A percentile compares a stretch with the other conserved stretches of the same genome.
These are phyloP conservation scores for Aspergillus persii DNA, from an alignment of 2,329 filamentous ascomycete species.

Conservation along the genomic window DNA sequence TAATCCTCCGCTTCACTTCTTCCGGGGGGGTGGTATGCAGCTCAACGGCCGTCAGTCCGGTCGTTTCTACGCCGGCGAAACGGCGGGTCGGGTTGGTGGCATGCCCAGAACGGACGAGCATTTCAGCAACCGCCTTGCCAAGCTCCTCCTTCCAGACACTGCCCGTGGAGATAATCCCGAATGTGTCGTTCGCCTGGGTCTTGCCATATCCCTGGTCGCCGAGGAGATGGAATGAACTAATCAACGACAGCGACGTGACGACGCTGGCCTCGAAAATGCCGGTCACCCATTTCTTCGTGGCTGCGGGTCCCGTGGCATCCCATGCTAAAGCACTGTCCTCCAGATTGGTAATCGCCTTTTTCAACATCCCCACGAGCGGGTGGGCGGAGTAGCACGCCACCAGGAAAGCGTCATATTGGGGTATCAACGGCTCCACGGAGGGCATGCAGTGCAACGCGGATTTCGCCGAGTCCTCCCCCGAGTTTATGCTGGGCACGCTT, in stretches of 20 bases:
- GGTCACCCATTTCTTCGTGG: slow-evolving; percentile 56
- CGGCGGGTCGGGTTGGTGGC: slow-evolving; percentile 39
- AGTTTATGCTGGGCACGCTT: slow-evolving; percentile 74
- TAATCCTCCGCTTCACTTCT: slow-evolving; percentile 65
- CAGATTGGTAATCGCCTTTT: slow-evolving; percentile 37
- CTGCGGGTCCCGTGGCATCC: slow-evolving; percentile 24
- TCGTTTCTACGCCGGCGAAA: slow-evolving; percentile 80
- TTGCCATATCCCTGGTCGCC: slow-evolving; percentile 24
- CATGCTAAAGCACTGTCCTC: slow-evolving; percentile 18
- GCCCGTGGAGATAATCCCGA: slow-evolving; percentile 88
- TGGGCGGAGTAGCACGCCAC: slow-evolving; percentile 89
- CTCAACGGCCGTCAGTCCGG: slow-evolving; percentile 75
- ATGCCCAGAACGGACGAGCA: slow-evolving; percentile 55
- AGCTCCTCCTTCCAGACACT: slow-evolving; percentile 78
- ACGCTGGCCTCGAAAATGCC: slow-evolving; percentile 90
- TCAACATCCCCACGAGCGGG: slow-evolving; percentile 66
- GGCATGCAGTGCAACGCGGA: slow-evolving; percentile 64
- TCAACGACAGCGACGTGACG: slow-evolving; percentile 58
- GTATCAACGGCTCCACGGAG: slow-evolving; percentile 46
- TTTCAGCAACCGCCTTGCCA: slow-evolving; percentile 59
- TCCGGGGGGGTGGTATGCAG: slow-evolving; percentile 68
- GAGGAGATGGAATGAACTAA: slow-evolving; percentile 41
- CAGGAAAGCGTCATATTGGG: slow-evolving; percentile 68
- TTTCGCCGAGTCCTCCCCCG: slow-evolving; percentile 63
- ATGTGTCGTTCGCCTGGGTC: slow-evolving; percentile 49